Percentiles rank a stretch among this genome's conserved stretches.
phyloP scores from a whole-genome alignment of 2,329 filamentous ascomycete species.

The Diaporthe humulicola region DNA sequence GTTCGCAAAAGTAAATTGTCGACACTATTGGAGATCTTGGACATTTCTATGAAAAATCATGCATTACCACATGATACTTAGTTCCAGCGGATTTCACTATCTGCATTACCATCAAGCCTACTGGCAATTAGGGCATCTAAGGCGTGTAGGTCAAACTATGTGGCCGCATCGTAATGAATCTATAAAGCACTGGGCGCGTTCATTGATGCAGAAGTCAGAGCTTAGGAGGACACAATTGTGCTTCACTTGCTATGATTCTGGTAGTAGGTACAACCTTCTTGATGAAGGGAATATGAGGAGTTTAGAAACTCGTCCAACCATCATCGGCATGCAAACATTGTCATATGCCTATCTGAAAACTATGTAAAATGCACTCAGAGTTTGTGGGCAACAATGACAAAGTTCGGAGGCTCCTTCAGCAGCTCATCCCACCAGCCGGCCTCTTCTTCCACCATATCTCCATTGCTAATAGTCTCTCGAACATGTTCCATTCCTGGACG shows the following conservation, averaged over 20 bases:
- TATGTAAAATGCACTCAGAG: not conserved
- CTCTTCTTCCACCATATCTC: accelerated
- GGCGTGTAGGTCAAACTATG: too few species aligned
- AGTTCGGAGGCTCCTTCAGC: not conserved
- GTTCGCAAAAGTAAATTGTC: not conserved
- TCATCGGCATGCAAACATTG: too few species aligned
- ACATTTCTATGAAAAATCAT: not conserved
- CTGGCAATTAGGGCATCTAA: too few species aligned
- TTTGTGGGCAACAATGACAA: not conserved
- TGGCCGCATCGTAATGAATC: too few species aligned
- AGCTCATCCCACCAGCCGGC: not conserved
- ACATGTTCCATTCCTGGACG: not conserved
- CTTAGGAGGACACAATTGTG: too few species aligned
- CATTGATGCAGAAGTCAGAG: too few species aligned
- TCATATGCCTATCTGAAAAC: too few species aligned
- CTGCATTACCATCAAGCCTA: not conserved
- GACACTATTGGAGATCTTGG: not conserved
- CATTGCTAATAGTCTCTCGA: not conserved
- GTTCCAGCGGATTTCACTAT: not conserved
- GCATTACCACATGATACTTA: not conserved
- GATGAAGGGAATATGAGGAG: too few species aligned
- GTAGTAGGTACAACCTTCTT: too few species aligned
- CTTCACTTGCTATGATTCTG: too few species aligned
- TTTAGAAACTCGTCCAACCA: too few species aligned
- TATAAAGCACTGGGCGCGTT: too few species aligned